phyloP scores from a whole-genome alignment of 805 yeast genomes.

The Pichia scutulata region DNA sequence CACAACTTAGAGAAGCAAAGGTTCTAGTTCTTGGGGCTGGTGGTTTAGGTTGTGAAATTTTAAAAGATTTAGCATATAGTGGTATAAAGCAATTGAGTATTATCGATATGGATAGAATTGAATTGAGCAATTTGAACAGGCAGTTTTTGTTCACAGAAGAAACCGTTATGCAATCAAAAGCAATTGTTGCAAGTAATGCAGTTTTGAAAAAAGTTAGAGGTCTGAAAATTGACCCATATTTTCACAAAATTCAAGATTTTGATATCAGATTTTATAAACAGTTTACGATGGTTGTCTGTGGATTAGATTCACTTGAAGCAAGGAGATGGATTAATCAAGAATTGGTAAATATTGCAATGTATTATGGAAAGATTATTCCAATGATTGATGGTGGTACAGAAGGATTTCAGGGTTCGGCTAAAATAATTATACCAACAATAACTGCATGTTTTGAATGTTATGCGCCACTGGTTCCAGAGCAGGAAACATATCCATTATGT shows the following conservation, averaged over 20 bases:
- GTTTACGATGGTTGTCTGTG: constrained; percentile 74
- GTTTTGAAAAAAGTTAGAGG: constrained; percentile 36
- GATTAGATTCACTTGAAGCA: constrained; percentile 84
- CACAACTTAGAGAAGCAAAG: constrained; percentile 19
- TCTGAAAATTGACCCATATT: constrained; percentile 43
- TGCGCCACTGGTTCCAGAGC: constrained; percentile 58
- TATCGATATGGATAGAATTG: constrained; percentile 80
- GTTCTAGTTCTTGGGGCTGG: constrained; percentile 65
- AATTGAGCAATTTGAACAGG: constrained; percentile 65
- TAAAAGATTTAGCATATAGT: constrained; percentile 62
- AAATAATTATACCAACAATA: constrained; percentile 77
- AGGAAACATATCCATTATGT: constrained; percentile 76
- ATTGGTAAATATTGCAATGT: constrained; percentile 55
- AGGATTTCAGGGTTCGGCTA: constrained; percentile 86
- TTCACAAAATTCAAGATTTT: constrained; percentile 58
- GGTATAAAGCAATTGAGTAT: constrained; percentile 61
- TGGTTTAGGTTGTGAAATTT: constrained; percentile 75
- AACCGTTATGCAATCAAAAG: constrained; percentile 63
- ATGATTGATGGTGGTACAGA: constrained; percentile 94
- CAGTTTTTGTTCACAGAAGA: constrained; percentile 58
- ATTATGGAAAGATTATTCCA: constrained; percentile 44
- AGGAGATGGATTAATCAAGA: constrained; percentile 80
- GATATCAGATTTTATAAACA: constrained; percentile 53
- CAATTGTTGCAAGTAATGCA: constrained; percentile 54
- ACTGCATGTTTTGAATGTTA: constrained; percentile 94